Percentiles rank a stretch among this genome's conserved stretches.
These are phyloP conservation scores for Mortierella claussenii DNA, from an alignment of 192 early-diverging fungal species.

Conservation along the genomic window DNA sequence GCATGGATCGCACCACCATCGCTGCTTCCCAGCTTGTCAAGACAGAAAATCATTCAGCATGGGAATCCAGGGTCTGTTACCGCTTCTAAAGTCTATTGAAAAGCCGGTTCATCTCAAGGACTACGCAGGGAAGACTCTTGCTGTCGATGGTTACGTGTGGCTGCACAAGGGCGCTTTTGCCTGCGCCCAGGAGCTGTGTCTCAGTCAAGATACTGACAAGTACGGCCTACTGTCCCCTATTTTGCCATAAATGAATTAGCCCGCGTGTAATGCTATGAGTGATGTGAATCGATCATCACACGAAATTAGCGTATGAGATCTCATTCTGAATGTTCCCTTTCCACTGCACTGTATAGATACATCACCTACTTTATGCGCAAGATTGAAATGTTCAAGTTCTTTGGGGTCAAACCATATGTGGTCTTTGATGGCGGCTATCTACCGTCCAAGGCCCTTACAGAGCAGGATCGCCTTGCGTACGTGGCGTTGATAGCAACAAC, in stretches of 20 bases:
- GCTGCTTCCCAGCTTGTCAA: too few relatives aligned
- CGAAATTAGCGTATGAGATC: not conserved
- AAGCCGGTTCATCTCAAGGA: conserved; percentile 73
- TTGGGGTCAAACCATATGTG: conserved; percentile 80
- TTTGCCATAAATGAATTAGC: not conserved
- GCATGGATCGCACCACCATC: too few relatives aligned
- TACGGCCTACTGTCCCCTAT: conserved; percentile 27
- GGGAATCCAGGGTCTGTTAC: conserved; percentile 93
- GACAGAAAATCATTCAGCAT: too few relatives aligned
- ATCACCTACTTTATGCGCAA: conserved; percentile 82
- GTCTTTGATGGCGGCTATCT: conserved; percentile 96
- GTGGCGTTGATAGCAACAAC: too few relatives aligned
- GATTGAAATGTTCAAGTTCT: conserved; percentile 77
- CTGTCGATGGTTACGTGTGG: conserved; percentile 96
- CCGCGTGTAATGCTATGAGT: too few relatives aligned
- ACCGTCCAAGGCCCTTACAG: conserved; percentile 85
- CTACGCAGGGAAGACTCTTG: conserved; percentile 78
- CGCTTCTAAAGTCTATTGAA: conserved; percentile 80
- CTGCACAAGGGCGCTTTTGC: conserved; percentile 89
- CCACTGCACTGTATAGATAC: conserved; percentile 66
- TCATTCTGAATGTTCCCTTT: not conserved
- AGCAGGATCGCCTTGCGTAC: conserved; percentile 69
- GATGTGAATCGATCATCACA: too few relatives aligned
- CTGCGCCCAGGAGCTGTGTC: conserved; percentile 85
- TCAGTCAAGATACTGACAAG: conserved; percentile 75